A percentile compares a stretch with the other conserved stretches of the same genome.
Conservation (phyloP, 306 rosid genomes). For the Macrotyloma uniflorum region DNA sequence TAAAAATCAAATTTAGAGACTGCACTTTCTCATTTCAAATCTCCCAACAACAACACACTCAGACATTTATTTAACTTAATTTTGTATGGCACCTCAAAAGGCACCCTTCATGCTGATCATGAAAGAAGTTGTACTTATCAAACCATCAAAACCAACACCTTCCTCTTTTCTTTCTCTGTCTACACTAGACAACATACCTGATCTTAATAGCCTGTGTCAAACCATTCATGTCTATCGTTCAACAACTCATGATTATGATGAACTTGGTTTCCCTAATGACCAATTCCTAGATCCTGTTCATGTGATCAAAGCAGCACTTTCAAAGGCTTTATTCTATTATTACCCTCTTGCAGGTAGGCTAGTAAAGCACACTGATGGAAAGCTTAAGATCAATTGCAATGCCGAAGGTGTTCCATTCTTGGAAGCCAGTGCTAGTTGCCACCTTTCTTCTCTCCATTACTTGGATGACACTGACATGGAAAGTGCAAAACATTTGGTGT, state of each 20-base stretch:
- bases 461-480: conserved; percentile 18
- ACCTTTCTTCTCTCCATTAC: conserved; percentile 37
- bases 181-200: conserved; percentile 31
- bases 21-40: too few species aligned
- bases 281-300: conserved; percentile 10
- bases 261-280: not conserved
- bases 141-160: conserved; percentile 42
- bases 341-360: conserved; percentile 55
- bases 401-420: conserved; percentile 50
- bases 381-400: conserved; percentile 29
- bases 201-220: conserved; percentile 16
- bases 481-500: conserved; percentile 25
- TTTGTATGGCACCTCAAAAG: conserved; percentile 20
- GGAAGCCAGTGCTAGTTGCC: conserved; percentile 37
- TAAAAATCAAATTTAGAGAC: not conserved
- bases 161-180: conserved; percentile 43
- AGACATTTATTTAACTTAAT: not conserved
- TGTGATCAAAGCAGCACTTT: conserved; percentile 47
- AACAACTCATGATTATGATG: conserved; percentile 1
- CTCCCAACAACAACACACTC: not conserved
- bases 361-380: conserved; percentile 38
- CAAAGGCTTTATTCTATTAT: conserved; percentile 43
- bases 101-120: not conserved
- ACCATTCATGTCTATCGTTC: conserved; percentile 29
- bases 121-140: conserved; percentile 33